Percentiles rank a stretch among this genome's conserved stretches.
phyloP scores from a whole-genome alignment of 2,329 filamentous ascomycete species.

The Balansia obtecta region DNA sequence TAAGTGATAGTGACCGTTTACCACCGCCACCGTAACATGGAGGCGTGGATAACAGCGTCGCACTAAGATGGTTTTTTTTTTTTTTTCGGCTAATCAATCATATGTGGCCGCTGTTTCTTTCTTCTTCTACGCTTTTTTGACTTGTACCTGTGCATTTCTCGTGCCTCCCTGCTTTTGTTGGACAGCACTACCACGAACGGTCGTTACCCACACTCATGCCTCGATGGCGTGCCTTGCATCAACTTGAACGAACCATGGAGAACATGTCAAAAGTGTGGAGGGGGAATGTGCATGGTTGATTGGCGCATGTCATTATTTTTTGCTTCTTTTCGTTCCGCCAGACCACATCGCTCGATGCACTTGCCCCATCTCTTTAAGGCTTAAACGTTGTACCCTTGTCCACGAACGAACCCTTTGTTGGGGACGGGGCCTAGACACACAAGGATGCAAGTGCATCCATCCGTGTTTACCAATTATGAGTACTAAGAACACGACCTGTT shows the following conservation, averaged over 20 bases:
- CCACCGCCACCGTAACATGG: not conserved
- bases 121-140: not conserved
- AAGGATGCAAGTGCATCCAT: too few species aligned
- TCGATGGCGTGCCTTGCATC: slow-evolving; percentile 2
- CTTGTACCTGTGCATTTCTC: not conserved
- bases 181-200: not conserved
- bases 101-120: not conserved
- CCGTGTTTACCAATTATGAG: too few species aligned
- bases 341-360: not conserved
- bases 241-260: not conserved
- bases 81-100: not conserved
- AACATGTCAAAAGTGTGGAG: slow-evolving; percentile 1
- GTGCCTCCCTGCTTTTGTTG: not conserved
- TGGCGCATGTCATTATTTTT: not conserved
- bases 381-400: not conserved
- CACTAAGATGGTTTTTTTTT: not conserved
- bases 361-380: not conserved
- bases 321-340: not conserved
- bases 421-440: too few species aligned
- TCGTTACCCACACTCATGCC: not conserved
- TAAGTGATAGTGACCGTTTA: not conserved
- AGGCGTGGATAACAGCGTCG: not conserved
- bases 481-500: too few species aligned
- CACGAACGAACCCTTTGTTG: too few species aligned
- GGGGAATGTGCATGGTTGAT: not conserved